Conservation (phyloP, 257 asterid species). For the Coffea canephora region DNA sequence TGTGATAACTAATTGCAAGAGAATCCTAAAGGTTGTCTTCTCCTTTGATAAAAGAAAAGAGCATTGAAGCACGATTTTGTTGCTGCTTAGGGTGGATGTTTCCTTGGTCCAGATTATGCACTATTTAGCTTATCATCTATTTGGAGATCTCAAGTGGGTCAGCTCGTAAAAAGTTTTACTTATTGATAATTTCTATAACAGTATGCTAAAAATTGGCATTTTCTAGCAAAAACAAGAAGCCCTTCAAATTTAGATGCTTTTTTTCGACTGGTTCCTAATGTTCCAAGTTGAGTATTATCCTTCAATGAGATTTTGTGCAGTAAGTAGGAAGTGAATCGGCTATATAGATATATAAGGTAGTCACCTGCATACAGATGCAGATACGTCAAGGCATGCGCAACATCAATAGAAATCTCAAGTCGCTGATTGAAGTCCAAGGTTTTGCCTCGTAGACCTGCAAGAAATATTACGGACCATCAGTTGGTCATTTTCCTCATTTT, state of each 20-base stretch:
- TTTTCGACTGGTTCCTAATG: not conserved
- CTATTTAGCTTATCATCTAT: not conserved
- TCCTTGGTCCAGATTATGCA: not conserved
- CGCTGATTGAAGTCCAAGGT: slow-evolving; percentile 88
- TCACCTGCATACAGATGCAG: slow-evolving; percentile 94
- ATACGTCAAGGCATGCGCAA: slow-evolving; percentile 91
- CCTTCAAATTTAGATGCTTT: not conserved
- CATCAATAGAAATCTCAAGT: slow-evolving; percentile 87
- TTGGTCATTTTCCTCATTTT: slow-evolving; percentile 2
- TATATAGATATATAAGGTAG: slow-evolving; percentile 12
- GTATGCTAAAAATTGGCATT: not conserved
- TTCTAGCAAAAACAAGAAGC: not conserved
- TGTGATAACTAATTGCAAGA: not conserved
- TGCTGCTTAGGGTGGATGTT: not conserved
- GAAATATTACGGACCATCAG: slow-evolving; percentile 24
- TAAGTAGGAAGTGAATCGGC: slow-evolving; percentile 18
- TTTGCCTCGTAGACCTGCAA: slow-evolving; percentile 66
- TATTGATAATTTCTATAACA: no score
- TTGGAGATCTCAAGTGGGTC: not conserved
- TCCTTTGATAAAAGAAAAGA: not conserved
- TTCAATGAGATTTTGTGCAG: not conserved
- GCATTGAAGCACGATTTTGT: no score
- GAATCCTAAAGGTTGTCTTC: not conserved
- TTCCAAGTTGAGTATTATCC: not conserved
- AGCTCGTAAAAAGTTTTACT: not conserved